phyloP scores from a whole-genome alignment of 768 basidiomycete genomes.

The Mycena maculata region DNA sequence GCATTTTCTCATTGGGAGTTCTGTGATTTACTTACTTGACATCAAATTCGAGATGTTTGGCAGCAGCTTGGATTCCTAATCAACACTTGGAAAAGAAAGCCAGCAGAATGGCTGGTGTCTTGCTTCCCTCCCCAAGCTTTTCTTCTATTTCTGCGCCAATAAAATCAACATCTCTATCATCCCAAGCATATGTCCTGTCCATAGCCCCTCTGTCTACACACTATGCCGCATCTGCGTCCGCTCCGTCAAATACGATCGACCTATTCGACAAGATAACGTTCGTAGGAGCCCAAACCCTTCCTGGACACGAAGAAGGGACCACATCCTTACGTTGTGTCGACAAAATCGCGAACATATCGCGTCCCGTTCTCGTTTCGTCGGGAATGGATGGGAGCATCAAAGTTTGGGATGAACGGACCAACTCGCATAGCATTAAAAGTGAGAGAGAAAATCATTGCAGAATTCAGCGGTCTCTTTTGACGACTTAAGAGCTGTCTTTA shows the following conservation, averaged over 20 bases:
- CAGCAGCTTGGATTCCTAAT: background rate
- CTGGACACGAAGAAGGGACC: constrained; percentile 69
- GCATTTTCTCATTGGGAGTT: no score
- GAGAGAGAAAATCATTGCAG: constrained; percentile 42
- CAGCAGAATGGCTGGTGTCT: constrained; percentile 7
- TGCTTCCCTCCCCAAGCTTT: constrained; percentile 29
- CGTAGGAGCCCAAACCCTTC: constrained; percentile 56
- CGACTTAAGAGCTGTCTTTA: constrained; percentile 49
- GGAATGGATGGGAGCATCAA: constrained; percentile 79
- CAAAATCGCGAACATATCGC: constrained; percentile 53
- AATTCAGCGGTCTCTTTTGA: constrained; percentile 42
- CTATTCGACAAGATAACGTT: constrained; percentile 73
- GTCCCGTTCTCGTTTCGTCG: constrained; percentile 67
- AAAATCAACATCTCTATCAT: constrained; percentile 49
- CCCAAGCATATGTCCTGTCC: constrained; percentile 69
- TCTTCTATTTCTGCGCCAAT: constrained; percentile 32
- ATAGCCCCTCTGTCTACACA: constrained; percentile 59
- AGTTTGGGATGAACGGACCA: constrained; percentile 79
- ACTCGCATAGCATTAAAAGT: constrained; percentile 69
- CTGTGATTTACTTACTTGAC: background rate
- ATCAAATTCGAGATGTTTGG: constrained; percentile 4
- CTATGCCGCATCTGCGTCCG: constrained; percentile 73
- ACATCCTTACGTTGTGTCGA: constrained; percentile 63
- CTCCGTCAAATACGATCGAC: constrained; percentile 74
- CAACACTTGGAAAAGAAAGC: background rate